phyloP scores from a whole-genome alignment of 441 rosid genomes.

The Erodium moschatum region DNA sequence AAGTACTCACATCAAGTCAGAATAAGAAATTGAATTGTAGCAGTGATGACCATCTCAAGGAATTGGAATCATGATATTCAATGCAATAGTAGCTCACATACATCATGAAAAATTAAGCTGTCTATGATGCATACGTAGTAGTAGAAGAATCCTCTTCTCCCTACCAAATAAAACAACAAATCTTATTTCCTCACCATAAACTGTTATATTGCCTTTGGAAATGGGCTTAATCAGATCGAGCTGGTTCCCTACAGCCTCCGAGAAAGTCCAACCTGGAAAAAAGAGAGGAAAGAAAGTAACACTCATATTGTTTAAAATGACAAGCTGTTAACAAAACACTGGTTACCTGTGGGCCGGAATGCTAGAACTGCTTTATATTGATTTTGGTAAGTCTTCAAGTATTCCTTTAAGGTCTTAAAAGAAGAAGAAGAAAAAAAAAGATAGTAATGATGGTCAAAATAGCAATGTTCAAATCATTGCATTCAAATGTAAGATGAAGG shows the following conservation, averaged over 20 bases:
- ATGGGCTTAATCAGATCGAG: slow-evolving; percentile 58
- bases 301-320: background rate
- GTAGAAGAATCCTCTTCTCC: background rate
- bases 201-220: slow-evolving; percentile 49
- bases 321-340: background rate
- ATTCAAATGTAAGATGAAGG: slow-evolving; percentile 1
- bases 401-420: slow-evolving; percentile 42
- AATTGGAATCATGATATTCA: slow-evolving; percentile 10
- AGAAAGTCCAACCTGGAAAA: slow-evolving; percentile 66
- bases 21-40: background rate
- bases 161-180: background rate
- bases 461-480: background rate
- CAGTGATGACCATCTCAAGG: slow-evolving; percentile 10
- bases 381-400: slow-evolving; percentile 38
- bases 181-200: slow-evolving; percentile 48
- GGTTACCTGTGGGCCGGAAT: slow-evolving; percentile 68
- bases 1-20: background rate
- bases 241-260: slow-evolving; percentile 47
- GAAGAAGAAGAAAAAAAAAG: slow-evolving; percentile 1
- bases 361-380: slow-evolving; percentile 53
- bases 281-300: background rate
- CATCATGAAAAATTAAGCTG: too few species aligned
- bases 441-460: slow-evolving; percentile 7
- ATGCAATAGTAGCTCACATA: slow-evolving; percentile 13
- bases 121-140: background rate